Conservation (phyloP, 2,329 filamentous ascomycete genomes). For the Claviceps cyperi region DNA sequence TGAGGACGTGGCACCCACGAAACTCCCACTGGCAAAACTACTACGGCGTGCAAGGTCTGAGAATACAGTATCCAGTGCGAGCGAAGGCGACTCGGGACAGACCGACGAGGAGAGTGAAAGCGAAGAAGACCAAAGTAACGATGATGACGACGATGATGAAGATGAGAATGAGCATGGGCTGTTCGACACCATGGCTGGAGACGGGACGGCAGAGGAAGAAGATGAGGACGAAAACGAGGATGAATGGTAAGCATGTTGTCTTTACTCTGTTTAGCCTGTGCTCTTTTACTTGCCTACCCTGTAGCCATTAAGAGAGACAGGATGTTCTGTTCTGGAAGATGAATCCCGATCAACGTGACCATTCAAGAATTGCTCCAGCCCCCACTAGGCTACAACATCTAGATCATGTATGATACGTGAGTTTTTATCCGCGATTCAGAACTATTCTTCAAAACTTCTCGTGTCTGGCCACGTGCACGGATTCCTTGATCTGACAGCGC, state of each 20-base stretch:
- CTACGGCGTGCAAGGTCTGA: conserved; percentile 10
- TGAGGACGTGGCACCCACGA: conserved; percentile 6
- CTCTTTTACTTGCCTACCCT: no score
- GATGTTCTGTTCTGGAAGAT: no score
- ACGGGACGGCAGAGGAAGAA: conserved; percentile 16
- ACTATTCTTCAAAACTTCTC: conserved; percentile 23
- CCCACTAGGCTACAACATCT: no score
- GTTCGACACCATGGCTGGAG: conserved; percentile 20
- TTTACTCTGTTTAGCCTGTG: no score
- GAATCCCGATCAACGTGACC: no score
- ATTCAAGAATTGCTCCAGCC: no score
- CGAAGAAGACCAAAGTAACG: conserved; percentile 11
- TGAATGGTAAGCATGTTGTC: conserved; percentile 4
- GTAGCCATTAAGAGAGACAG: no score
- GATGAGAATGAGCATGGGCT: conserved; percentile 11
- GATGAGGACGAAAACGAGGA: conserved; percentile 9
- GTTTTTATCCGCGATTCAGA: conserved; percentile 5
- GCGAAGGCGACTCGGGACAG: conserved; percentile 7
- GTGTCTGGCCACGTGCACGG: conserved; percentile 20
- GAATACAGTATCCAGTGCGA: conserved; percentile 9
- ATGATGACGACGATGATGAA: conserved; percentile 8
- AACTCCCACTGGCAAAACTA: conserved; percentile 11
- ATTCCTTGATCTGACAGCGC: conserved; percentile 18
- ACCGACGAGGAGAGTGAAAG: conserved; percentile 10
- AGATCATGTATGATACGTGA: no score